Evolutionary conservation across 2,329 filamentous ascomycete species (phyloP).

Genomic region (Keithomyces neogunnii): DNA sequence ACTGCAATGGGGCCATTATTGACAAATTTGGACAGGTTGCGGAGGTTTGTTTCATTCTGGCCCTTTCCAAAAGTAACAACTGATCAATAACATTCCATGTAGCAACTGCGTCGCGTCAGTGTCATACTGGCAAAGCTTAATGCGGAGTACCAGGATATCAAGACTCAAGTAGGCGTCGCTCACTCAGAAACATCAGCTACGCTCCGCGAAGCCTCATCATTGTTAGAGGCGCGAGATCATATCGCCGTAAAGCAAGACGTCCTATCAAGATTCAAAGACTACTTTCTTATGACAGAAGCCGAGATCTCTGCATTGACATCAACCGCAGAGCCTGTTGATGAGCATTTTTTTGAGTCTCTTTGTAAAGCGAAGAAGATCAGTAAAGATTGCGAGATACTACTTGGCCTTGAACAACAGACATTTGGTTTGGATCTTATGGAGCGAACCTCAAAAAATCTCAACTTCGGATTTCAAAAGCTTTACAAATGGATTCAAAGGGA

Average conservation of each 20-base stretch:
- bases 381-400: conserved; percentile 77
- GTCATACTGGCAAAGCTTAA: conserved; percentile 71
- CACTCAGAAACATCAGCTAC: conserved; percentile 66
- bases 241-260: conserved; percentile 74
- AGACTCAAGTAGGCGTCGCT: conserved; percentile 64
- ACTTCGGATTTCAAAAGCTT: conserved; percentile 87
- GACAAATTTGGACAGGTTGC: conserved; percentile 83
- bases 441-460: conserved; percentile 76
- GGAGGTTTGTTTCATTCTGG: conserved; percentile 49
- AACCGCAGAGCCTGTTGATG: conserved; percentile 73
- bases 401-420: conserved; percentile 84
- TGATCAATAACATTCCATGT: conserved; percentile 18
- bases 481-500: conserved; percentile 93
- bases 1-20: conserved; percentile 84
- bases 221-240: conserved; percentile 65
- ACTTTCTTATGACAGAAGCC: conserved; percentile 78
- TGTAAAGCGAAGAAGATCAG: conserved; percentile 78
- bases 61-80: background rate
- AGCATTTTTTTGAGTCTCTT: conserved; percentile 72
- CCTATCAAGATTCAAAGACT: conserved; percentile 65
- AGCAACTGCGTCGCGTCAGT: conserved; percentile 85
- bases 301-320: conserved; percentile 70
- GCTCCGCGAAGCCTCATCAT: conserved; percentile 64
- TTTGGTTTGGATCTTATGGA: conserved; percentile 88
- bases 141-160: conserved; percentile 71